Percentiles rank a stretch among this genome's conserved stretches.
phyloP scores from a whole-genome alignment of 140 eudicot genomes.

The Senecio squalidus region DNA sequence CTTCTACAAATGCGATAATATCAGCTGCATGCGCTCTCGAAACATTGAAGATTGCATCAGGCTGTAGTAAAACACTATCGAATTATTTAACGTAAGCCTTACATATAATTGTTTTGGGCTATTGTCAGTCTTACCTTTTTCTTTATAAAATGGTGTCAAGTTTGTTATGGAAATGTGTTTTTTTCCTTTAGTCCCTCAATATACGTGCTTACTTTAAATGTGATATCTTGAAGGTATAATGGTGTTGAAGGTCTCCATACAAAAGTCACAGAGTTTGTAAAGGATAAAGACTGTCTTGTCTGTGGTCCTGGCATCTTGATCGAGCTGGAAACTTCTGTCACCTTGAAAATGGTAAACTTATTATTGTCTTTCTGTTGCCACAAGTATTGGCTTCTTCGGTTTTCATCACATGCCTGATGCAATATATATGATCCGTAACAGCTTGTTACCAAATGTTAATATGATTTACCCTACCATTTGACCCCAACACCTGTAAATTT shows the following conservation, averaged over 20 bases:
- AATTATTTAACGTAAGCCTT: constrained; percentile 79
- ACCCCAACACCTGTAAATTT: no score
- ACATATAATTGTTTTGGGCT: constrained; percentile 12
- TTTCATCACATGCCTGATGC: constrained; percentile 1
- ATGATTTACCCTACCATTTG: no score
- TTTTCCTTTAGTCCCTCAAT: constrained; percentile 8
- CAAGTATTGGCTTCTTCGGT: background rate
- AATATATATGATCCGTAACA: background rate
- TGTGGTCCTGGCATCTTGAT: constrained; percentile 94
- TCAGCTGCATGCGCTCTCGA: constrained; percentile 95
- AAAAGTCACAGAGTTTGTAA: constrained; percentile 85
- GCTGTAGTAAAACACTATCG: constrained; percentile 85
- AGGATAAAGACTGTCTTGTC: constrained; percentile 80
- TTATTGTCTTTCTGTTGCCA: background rate
- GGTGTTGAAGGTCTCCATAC: constrained; percentile 95
- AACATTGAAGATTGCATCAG: constrained; percentile 90
- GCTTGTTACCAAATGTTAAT: no score
- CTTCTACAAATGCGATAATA: constrained; percentile 94
- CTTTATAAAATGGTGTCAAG: no score
- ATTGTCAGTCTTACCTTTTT: background rate
- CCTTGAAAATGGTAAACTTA: constrained; percentile 53
- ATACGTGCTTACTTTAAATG: constrained; percentile 10
- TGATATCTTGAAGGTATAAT: constrained; percentile 57
- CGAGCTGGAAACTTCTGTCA: constrained; percentile 69
- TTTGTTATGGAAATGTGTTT: no score